phyloP scores from a whole-genome alignment of 495 filamentous ascomycete genomes.

The Pseudoneurospora amorphoporcata region DNA sequence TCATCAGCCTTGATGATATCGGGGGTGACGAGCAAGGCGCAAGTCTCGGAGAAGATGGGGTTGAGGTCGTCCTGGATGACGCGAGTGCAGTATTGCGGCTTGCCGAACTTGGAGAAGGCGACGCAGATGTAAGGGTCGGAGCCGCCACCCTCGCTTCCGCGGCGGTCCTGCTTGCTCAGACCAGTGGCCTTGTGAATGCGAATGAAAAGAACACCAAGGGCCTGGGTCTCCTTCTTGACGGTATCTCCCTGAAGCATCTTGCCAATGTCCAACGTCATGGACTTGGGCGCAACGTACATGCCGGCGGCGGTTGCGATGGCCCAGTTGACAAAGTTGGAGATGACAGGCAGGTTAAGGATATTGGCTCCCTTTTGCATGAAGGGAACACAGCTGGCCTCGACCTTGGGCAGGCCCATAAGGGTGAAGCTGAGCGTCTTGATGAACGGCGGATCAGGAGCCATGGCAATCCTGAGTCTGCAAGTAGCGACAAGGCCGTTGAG shows the following conservation, averaged over 20 bases:
- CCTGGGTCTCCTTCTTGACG: conserved; percentile 77
- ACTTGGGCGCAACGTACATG: conserved; percentile 95
- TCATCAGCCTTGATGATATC: conserved; percentile 89
- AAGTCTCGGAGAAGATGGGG: conserved; percentile 83
- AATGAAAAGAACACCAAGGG: conserved; percentile 82
- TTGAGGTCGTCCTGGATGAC: conserved; percentile 93
- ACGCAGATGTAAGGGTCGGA: conserved; percentile 85
- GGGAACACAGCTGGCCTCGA: conserved; percentile 82
- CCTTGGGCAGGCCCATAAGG: conserved; percentile 82
- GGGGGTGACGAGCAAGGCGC: conserved; percentile 75
- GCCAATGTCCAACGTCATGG: conserved; percentile 80
- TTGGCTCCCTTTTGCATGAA: conserved; percentile 86
- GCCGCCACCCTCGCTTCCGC: conserved; percentile 75
- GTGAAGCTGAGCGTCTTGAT: conserved; percentile 87
- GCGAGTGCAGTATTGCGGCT: conserved; percentile 94
- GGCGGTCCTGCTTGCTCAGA: conserved; percentile 82
- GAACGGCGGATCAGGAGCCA: conserved; percentile 85
- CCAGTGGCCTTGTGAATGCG: conserved; percentile 79
- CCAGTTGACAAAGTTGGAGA: conserved; percentile 95
- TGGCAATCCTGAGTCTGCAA: conserved; percentile 65
- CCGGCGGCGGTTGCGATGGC: conserved; percentile 78
- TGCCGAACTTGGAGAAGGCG: conserved; percentile 72
- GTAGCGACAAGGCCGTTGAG: conserved; percentile 79
- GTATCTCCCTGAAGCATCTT: conserved; percentile 85
- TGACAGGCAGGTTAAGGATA: conserved; percentile 80